Conservation (phyloP, 78 protist genomes). For the Dictyostelium intermedium region DNA sequence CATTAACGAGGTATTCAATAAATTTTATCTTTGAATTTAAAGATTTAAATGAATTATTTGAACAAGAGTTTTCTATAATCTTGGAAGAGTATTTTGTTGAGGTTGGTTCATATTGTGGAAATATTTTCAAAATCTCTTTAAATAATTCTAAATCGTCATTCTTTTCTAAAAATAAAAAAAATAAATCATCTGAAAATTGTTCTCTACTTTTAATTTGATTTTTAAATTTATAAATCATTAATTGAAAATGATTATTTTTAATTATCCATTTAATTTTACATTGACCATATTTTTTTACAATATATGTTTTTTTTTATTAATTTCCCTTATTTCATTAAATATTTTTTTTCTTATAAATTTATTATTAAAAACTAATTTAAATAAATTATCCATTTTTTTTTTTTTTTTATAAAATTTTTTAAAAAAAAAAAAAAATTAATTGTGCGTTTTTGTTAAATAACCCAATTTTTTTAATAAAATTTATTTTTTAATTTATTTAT, state of each 20-base stretch:
- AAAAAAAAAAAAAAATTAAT: background rate
- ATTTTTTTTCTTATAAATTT: background rate
- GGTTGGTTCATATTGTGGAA: background rate
- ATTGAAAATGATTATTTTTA: background rate
- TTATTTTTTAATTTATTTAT: too few species aligned
- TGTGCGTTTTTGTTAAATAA: too few species aligned
- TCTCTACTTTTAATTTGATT: background rate
- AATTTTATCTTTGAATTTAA: background rate
- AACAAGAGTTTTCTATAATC: background rate
- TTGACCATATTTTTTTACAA: background rate
- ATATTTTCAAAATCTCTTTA: background rate
- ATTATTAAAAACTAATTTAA: background rate
- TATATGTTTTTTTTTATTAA: background rate
- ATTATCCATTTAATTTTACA: background rate
- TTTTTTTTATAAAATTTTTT: background rate
- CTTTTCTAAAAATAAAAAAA: background rate
- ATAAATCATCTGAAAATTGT: background rate
- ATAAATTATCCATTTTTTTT: background rate
- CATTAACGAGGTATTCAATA: background rate
- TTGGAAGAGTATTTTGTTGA: background rate
- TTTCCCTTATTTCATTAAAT: background rate
- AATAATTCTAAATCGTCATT: background rate
- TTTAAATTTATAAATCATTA: background rate
- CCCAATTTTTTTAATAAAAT: too few species aligned
- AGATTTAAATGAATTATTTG: background rate